These are phyloP conservation scores for Mycena venus DNA, from an alignment of 768 basidiomycete genomes.

Conservation along the genomic window DNA sequence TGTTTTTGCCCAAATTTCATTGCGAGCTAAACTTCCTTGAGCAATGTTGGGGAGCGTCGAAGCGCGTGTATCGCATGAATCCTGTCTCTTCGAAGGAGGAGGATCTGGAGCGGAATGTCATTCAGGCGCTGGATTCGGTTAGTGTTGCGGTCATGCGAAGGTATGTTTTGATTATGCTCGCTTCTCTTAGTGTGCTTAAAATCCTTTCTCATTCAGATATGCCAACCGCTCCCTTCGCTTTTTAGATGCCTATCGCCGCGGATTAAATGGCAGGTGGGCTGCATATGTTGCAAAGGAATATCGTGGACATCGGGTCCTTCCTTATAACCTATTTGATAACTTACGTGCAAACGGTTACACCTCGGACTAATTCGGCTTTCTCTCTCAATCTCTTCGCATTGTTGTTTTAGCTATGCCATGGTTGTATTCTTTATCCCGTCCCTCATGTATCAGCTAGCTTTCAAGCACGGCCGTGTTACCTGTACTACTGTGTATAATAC, in stretches of 20 bases:
- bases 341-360: neutral
- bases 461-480: too few species aligned
- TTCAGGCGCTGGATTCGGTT: conserved; percentile 34
- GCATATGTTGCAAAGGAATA: neutral
- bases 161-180: conserved; percentile 11
- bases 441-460: too few species aligned
- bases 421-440: too few species aligned
- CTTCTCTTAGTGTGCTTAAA: neutral
- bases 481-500: too few species aligned
- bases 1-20: conserved; percentile 36
- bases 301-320: neutral
- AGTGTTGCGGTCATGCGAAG: conserved; percentile 22
- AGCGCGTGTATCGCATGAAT: conserved; percentile 37
- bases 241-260: neutral
- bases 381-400: too few species aligned
- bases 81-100: conserved; percentile 23
- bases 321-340: neutral
- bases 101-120: too few species aligned
- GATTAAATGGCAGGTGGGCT: neutral
- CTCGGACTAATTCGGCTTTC: neutral
- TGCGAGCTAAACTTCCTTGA: conserved; percentile 34
- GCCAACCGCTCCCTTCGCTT: neutral
- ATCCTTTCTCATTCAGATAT: neutral
- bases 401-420: too few species aligned
- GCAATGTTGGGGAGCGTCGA: conserved; percentile 42